Evolutionary conservation across 805 yeast genomes (phyloP), one percentile per base, ranked within the genome.

Genomic region (Metschnikowia noctiluminum): DNA sequence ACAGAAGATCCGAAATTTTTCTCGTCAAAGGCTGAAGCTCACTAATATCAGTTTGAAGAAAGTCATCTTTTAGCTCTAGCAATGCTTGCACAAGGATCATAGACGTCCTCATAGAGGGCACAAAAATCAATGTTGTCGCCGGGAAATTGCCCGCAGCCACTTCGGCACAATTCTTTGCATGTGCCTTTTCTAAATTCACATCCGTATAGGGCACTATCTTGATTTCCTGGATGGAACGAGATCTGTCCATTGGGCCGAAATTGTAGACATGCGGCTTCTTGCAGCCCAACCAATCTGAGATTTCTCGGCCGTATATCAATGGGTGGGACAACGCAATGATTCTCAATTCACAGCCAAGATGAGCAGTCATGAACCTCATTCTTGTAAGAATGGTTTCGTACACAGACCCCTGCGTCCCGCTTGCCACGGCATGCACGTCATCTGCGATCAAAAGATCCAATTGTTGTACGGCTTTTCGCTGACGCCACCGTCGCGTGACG

Each of bases 261-360:
- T 89, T 90, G 70, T 74, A 89, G 6, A 84, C 73, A 42, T 81
- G 73, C 16, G 65, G 69, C 57, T 81, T 84, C 1, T 76, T 57
- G 27, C 86, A 84, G 2, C 94, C 96, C 28, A 94, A 65, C 97
- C 98, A 94, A 46, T 85, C 88, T 1, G 87, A 92, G 49, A 91
- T 66, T 54, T 89, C 96, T 44, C 80, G 74, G 3, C 86, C 87
- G 60, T 84, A 87, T 0, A 94, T 81, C 36, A 92, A 63, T 1
- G 96, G 81, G 0, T 81, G 74, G 0, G 87, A 74, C 26, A 92
- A 68, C 0, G 81, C 91, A n/a, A 92, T 78, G 27, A 90, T 64
- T 54, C 98, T 69, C 0, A 71, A 62, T 2, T 46, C 54, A 2
- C 67, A 71, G 32, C 83, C 86, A n/a, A 84, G 61, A 55, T 88